These are phyloP conservation scores for Fusarium coffeatum DNA, from an alignment of 2,329 filamentous ascomycete genomes.

Conservation along the genomic window DNA sequence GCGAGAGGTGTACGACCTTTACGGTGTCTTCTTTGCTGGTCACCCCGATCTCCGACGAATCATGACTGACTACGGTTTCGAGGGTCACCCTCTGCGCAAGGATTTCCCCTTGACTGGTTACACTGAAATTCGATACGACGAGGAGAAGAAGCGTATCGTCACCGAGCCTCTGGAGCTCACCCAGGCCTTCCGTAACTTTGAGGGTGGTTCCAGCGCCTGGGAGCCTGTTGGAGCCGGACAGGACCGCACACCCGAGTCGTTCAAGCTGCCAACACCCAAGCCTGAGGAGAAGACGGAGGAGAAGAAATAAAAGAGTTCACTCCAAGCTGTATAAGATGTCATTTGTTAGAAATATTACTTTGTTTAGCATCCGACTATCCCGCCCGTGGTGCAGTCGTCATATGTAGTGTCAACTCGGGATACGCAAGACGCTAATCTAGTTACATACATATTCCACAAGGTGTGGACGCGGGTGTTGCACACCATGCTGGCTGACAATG, in stretches of 20 bases:
- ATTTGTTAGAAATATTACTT: slow-evolving; percentile 49
- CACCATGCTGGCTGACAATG: slow-evolving; percentile 26
- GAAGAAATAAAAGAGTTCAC: slow-evolving; percentile 77
- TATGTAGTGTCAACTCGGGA: slow-evolving; percentile 20
- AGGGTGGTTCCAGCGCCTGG: slow-evolving; percentile 82
- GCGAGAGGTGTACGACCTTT: slow-evolving; percentile 96
- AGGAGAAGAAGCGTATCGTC: slow-evolving; percentile 99
- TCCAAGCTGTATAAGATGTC: slow-evolving; percentile 50
- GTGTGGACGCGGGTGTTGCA: slow-evolving; percentile 14
- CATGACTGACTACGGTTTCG: slow-evolving; percentile 99
- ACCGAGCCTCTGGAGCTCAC: slow-evolving; percentile 97
- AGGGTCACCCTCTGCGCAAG: slow-evolving; percentile 96
- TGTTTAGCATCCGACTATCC: slow-evolving; percentile 37
- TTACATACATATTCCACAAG: slow-evolving; percentile 15
- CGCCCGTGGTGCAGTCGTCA: slow-evolving; percentile 18
- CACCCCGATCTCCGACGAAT: slow-evolving; percentile 97
- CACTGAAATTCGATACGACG: slow-evolving; percentile 97
- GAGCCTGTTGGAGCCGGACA: slow-evolving; percentile 75
- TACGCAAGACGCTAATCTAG: slow-evolving; percentile 11
- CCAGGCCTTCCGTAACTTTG: slow-evolving; percentile 98
- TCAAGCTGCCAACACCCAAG: slow-evolving; percentile 95
- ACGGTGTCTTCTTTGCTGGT: slow-evolving; percentile 94
- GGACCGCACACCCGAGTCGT: slow-evolving; percentile 84
- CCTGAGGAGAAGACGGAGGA: slow-evolving; percentile 91
- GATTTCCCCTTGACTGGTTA: slow-evolving; percentile 98